A percentile compares a stretch with the other conserved stretches of the same genome.
Evolutionary conservation across 176 grass and related monocot genomes (phyloP).

Genomic region (Hsuehochloa calcarea): DNA sequence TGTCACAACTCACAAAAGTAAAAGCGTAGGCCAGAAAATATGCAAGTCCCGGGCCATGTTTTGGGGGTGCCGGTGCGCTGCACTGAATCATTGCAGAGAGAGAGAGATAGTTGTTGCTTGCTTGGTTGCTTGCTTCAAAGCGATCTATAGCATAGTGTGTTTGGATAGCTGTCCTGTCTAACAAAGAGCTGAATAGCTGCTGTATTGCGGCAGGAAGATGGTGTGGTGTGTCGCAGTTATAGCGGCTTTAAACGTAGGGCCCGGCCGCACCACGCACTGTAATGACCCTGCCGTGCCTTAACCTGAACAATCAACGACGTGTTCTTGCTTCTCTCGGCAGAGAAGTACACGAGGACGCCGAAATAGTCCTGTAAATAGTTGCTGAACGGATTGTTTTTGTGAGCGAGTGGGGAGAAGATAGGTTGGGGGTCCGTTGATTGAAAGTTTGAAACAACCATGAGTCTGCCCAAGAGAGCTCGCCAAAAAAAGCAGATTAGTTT

Average conservation of each 20-base stretch:
- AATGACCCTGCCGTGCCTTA: not conserved
- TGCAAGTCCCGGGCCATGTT: not conserved
- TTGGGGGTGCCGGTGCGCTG: not conserved
- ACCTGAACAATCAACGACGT: not conserved
- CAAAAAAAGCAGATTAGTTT: no score
- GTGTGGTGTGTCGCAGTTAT: slow-evolving; percentile 15
- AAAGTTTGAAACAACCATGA: not conserved
- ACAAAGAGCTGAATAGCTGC: not conserved
- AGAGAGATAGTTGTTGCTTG: not conserved
- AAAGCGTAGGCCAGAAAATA: not conserved
- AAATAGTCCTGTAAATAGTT: not conserved
- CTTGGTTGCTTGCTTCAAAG: slow-evolving; percentile 9
- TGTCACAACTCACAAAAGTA: not conserved
- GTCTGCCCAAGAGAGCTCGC: not conserved
- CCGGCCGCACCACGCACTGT: not conserved
- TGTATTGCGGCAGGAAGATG: slow-evolving; percentile 4
- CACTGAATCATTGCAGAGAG: not conserved
- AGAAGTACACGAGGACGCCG: not conserved
- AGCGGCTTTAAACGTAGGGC: not conserved
- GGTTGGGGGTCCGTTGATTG: not conserved
- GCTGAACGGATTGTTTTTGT: not conserved
- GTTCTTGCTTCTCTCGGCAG: not conserved
- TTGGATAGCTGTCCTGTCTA: slow-evolving; percentile 5
- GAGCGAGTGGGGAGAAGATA: not conserved
- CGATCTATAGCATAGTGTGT: not conserved